A percentile compares a stretch with the other conserved stretches of the same genome.
These are phyloP conservation scores for Botrytis tulipae DNA, from an alignment of 2,329 filamentous ascomycete species.

Conservation along the genomic window DNA sequence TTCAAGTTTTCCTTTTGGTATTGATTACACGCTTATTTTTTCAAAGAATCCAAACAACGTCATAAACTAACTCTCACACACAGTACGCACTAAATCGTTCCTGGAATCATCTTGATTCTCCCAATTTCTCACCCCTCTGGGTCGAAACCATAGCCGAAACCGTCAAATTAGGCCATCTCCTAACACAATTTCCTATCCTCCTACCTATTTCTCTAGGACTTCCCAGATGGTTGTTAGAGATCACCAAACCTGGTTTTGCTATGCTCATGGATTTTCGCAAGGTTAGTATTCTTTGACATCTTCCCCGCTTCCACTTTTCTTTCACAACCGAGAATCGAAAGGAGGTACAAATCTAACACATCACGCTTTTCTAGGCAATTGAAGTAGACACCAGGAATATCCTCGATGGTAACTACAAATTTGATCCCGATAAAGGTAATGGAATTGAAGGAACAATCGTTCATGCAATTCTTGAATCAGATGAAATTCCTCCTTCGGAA, in stretches of 20 bases:
- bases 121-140: constrained; percentile 30
- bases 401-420: constrained; percentile 5
- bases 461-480: constrained; percentile 25
- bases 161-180: constrained; percentile 2
- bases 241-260: background rate
- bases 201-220: background rate
- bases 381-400: constrained; percentile 11
- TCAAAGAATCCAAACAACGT: background rate
- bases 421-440: constrained; percentile 15
- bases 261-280: constrained; percentile 4
- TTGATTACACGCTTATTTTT: no score
- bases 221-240: background rate
- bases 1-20: background rate
- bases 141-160: constrained; percentile 25
- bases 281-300: background rate
- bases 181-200: background rate
- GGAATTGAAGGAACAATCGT: constrained; percentile 25
- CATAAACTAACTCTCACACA: background rate
- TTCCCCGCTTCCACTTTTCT: background rate
- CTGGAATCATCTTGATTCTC: constrained; percentile 29
- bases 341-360: background rate
- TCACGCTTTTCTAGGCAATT: constrained; percentile 5
- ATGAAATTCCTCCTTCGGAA: constrained; percentile 25
- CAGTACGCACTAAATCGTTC: constrained; percentile 34
- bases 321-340: background rate